Base-by-base conservation (phyloP, 176 grass and related monocot genomes). In the Avena atlantica region DNA sequence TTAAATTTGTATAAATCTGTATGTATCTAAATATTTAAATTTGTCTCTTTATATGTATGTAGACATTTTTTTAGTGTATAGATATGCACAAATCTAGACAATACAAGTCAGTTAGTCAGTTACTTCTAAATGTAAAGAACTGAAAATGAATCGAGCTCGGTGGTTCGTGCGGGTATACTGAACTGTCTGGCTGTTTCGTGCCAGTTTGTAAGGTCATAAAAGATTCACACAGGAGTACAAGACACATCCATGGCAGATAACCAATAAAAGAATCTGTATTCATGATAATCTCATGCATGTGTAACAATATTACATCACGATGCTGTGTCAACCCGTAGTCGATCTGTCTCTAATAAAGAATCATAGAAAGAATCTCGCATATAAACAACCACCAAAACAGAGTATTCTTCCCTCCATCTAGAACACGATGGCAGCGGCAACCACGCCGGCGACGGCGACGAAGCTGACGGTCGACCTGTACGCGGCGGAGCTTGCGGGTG, bases 401-500 rank as follows among this genome's bases (percentile, higher is more conserved):
- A 56, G 13, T 8, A 42, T 37, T 31, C 70, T 5, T 15, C 6
- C 11, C 0, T 25, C 6, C 24, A 81, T 82, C 91, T 90, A 93
- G 81, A 93, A 93, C 19, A 84, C 5, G 31, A 85, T 63, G 36
- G 78, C 88, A 15, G 91, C 91, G 15, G 91, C 91, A 14, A 90
- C 48, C 0, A 71, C 91, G 6, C 45, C 91, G 12, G 55, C 91
- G 45, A 85, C 85, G 11, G 81, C 81, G 10, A 82, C 81, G 62
- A 89, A 90, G 80, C 88, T 85, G 53, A 9, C 74, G 16, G 87
- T 21, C 12, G 86, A 75, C 52, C 52, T 21, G 89, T 55, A 79
- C 0, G 58, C n/a, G 4, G 73, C 31, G 13, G 87, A 69, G 65
- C 34, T 47, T 0, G 64, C 64, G 64, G 80, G 80, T 17, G 12